Conservation (phyloP, 345 rosid genomes). For the Linum trigynum region DNA sequence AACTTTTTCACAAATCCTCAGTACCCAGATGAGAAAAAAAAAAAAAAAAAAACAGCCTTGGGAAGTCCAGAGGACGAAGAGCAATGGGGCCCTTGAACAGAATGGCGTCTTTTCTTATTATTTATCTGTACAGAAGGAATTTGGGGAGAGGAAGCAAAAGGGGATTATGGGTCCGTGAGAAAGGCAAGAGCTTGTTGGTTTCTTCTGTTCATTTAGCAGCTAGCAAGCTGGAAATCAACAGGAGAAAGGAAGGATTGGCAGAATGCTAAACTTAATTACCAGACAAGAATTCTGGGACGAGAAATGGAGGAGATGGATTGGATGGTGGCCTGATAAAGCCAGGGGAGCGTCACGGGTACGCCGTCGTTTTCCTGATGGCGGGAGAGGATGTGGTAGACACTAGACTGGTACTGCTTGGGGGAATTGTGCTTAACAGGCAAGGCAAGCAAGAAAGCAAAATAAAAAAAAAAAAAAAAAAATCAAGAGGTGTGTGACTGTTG, state of each 20-base stretch:
- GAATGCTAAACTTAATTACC: not conserved
- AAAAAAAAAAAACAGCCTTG: not conserved
- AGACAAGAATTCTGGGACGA: not conserved
- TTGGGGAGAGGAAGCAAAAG: not conserved
- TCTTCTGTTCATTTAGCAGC: not conserved
- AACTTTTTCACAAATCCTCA: not conserved
- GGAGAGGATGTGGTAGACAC: not conserved
- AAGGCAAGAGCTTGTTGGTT: conserved; percentile 23
- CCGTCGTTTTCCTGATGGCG: not conserved
- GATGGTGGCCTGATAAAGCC: not conserved
- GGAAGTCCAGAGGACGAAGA: conserved; percentile 6
- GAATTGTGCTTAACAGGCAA: not conserved
- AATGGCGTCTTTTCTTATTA: not conserved
- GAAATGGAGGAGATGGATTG: not conserved
- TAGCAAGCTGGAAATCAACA: not conserved
- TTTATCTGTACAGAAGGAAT: conserved; percentile 11
- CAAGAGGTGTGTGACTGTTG: too few relatives aligned
- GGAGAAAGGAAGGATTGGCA: not conserved
- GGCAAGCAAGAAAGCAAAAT: not conserved
- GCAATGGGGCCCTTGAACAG: conserved; percentile 17
- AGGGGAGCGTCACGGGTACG: not conserved
- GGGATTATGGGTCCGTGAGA: conserved; percentile 18
- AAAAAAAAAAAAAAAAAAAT: too few relatives aligned
- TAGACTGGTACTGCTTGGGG: not conserved
- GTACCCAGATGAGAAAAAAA: not conserved